Evolutionary conservation across 768 basidiomycete species (phyloP).

Genomic region (Kwoniella sp.): DNA sequence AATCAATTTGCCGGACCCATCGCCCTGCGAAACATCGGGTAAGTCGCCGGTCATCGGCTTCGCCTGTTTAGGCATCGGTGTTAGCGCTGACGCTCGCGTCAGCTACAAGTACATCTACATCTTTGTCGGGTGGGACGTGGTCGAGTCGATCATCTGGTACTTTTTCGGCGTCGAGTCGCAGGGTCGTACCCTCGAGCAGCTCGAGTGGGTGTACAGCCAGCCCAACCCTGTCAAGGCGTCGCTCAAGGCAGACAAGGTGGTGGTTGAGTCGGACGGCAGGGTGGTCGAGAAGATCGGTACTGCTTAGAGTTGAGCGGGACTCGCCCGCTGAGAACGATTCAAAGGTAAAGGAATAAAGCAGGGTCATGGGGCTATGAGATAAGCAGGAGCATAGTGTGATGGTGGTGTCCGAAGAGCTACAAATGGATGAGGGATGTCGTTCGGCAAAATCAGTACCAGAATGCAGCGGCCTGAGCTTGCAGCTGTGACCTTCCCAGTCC

Average conservation of each 20-base stretch:
- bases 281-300: conserved; percentile 16
- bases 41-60: conserved; percentile 25
- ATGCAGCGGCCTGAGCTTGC: no score
- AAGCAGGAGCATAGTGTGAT: neutral
- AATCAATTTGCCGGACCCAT: conserved; percentile 58
- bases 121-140: conserved; percentile 39
- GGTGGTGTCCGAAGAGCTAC: no score
- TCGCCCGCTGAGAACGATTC: neutral
- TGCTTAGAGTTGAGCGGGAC: no score
- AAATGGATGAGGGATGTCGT: no score
- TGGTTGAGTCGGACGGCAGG: conserved; percentile 28
- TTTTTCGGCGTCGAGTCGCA: conserved; percentile 41
- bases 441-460: no score
- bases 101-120: conserved; percentile 27
- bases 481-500: no score
- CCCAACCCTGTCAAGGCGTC: conserved; percentile 47
- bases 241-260: conserved; percentile 38
- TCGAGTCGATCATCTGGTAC: conserved; percentile 39
- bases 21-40: conserved; percentile 53
- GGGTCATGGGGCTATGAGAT: no score
- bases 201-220: conserved; percentile 49
- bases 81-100: neutral
- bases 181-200: conserved; percentile 49
- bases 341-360: no score
- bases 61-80: conserved; percentile 3